phyloP scores from a whole-genome alignment of 148 eudicot genomes.

The Rhododendron kiyosumense region DNA sequence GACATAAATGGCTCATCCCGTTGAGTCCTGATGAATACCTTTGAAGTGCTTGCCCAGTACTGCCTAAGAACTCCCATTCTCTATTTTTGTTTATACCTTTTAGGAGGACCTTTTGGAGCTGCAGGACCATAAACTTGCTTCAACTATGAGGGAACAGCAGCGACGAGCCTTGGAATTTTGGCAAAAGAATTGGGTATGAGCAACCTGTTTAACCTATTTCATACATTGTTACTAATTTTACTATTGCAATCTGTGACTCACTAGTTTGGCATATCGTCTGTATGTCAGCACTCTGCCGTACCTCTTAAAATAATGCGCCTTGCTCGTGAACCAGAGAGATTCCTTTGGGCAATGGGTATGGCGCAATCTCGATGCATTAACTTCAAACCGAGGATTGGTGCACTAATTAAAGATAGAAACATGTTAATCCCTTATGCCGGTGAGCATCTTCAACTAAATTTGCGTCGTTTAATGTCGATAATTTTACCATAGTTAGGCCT shows the following conservation, averaged over 20 bases:
- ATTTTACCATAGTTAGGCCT: background rate
- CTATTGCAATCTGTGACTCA: constrained; percentile 1
- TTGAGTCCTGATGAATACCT: background rate
- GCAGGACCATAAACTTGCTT: constrained; percentile 74
- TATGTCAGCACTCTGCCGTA: constrained; percentile 73
- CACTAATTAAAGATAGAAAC: constrained; percentile 77
- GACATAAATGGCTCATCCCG: background rate
- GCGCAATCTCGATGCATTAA: constrained; percentile 83
- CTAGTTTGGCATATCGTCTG: background rate
- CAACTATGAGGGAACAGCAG: constrained; percentile 58
- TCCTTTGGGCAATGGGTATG: constrained; percentile 87
- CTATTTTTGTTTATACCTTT: constrained; percentile 14
- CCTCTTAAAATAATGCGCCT: constrained; percentile 93
- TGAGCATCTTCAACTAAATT: constrained; percentile 27
- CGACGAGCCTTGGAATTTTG: constrained; percentile 80
- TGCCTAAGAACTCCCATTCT: constrained; percentile 3
- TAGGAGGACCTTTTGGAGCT: constrained; percentile 93
- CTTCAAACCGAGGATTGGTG: constrained; percentile 76
- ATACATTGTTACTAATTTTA: background rate
- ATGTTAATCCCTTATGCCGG: constrained; percentile 97
- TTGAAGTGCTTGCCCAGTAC: background rate
- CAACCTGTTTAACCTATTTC: constrained; percentile 7
- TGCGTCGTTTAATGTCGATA: background rate
- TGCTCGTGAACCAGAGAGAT: constrained; percentile 82
- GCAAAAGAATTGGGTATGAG: constrained; percentile 95